phyloP scores from a whole-genome alignment of 2,329 filamentous ascomycete species.

The Trichoderma semiorbis region DNA sequence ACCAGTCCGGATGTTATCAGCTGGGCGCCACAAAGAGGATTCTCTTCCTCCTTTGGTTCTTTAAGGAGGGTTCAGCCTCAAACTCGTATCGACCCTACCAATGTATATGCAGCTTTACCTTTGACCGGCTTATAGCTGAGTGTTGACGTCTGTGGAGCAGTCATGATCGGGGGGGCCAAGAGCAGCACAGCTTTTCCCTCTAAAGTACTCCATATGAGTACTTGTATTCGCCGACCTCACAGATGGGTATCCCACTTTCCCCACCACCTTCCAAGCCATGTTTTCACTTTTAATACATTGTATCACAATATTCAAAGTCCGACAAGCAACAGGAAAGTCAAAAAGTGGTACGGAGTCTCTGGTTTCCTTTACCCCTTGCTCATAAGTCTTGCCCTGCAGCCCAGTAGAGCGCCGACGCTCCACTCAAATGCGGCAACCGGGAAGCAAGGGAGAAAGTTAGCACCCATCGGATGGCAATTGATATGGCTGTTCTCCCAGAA shows the following conservation, averaged over 20 bases:
- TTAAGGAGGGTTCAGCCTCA: not conserved
- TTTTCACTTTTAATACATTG: not conserved
- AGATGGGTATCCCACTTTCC: not conserved
- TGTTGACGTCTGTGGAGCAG: not conserved
- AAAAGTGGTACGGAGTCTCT: not conserved
- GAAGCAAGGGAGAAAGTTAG: not conserved
- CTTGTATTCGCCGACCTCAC: not conserved
- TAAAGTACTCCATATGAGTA: not conserved
- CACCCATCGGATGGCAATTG: not conserved
- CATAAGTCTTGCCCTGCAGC: not conserved
- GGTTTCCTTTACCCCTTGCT: not conserved
- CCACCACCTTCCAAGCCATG: not conserved
- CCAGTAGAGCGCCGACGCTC: not conserved
- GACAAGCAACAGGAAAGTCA: not conserved
- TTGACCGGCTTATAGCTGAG: not conserved
- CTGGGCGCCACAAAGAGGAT: not conserved
- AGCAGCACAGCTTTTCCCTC: not conserved
- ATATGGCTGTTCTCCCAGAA: not conserved
- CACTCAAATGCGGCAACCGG: not conserved
- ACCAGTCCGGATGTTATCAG: not conserved
- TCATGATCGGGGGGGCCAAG: not conserved
- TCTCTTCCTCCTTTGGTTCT: not conserved
- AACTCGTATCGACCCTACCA: not conserved
- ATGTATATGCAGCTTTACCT: not conserved
- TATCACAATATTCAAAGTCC: not conserved